phyloP scores from a whole-genome alignment of 2,329 filamentous ascomycete genomes.

The Orbilia javanica region DNA sequence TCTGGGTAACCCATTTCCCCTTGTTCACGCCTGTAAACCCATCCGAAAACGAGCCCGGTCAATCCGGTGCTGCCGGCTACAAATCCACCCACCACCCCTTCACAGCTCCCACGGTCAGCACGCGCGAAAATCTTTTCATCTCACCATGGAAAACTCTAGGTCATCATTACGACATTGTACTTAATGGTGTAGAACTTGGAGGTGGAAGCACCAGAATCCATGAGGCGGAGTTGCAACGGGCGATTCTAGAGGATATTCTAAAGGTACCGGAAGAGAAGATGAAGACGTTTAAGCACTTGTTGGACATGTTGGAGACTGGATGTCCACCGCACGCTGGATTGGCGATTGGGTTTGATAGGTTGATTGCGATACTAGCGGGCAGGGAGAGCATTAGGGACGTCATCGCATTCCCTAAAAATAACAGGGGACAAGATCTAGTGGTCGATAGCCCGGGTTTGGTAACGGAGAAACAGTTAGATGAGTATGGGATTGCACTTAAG shows the following conservation, averaged over 20 bases:
- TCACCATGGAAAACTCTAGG: constrained; percentile 80
- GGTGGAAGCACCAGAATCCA: constrained; percentile 95
- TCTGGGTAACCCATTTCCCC: constrained; percentile 92
- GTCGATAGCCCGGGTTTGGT: constrained; percentile 81
- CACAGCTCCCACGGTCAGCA: constrained; percentile 82
- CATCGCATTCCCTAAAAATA: constrained; percentile 95
- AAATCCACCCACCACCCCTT: constrained; percentile 95
- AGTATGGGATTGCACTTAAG: constrained; percentile 70
- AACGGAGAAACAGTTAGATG: constrained; percentile 72
- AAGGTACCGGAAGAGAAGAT: constrained; percentile 77
- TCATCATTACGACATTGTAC: constrained; percentile 94
- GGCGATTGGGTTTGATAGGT: constrained; percentile 88
- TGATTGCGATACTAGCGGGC: constrained; percentile 83
- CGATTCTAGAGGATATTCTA: constrained; percentile 77
- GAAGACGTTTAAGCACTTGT: constrained; percentile 84
- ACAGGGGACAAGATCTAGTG: constrained; percentile 86
- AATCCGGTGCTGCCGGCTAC: constrained; percentile 84
- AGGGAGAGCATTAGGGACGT: constrained; percentile 87
- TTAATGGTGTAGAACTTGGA: constrained; percentile 94
- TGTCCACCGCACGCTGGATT: constrained; percentile 96
- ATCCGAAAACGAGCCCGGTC: constrained; percentile 75
- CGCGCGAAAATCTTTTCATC: constrained; percentile 79
- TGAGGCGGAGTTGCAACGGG: constrained; percentile 82
- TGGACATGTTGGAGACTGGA: constrained; percentile 83
- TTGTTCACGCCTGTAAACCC: constrained; percentile 82